Evolutionary conservation across 495 filamentous ascomycete species (phyloP).

Genomic region (Penicillium argentinense): DNA sequence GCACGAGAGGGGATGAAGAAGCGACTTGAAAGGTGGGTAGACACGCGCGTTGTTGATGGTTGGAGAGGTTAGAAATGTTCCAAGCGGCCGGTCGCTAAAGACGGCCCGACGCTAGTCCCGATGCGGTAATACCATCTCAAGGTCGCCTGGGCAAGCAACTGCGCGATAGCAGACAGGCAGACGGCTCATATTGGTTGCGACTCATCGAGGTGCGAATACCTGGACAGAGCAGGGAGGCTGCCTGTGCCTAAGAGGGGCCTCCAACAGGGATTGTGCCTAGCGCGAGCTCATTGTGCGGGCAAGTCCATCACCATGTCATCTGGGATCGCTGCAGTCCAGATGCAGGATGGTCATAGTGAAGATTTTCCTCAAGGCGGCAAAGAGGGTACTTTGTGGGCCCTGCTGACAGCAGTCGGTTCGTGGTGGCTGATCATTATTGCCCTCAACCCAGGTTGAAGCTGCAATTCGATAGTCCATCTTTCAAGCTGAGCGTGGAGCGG

Average conservation of each 20-base stretch:
- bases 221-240: background rate
- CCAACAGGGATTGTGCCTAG: too few species aligned
- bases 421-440: background rate
- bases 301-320: background rate
- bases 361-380: background rate
- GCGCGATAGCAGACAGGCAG: background rate
- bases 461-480: background rate
- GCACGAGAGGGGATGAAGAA: conserved; percentile 35
- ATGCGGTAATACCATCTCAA: conserved; percentile 28
- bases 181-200: background rate
- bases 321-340: background rate
- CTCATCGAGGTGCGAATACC: background rate
- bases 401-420: background rate
- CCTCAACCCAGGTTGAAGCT: background rate
- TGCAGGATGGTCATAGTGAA: background rate
- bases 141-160: background rate
- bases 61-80: conserved; percentile 51
- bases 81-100: conserved; percentile 44
- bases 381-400: background rate
- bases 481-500: too few species aligned
- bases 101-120: conserved; percentile 41
- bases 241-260: too few species aligned
- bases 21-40: conserved; percentile 31
- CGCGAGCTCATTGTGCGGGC: background rate
- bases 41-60: conserved; percentile 52